Evolutionary conservation across 257 asterid species (phyloP).

Genomic region (Solanum bukasovii): DNA sequence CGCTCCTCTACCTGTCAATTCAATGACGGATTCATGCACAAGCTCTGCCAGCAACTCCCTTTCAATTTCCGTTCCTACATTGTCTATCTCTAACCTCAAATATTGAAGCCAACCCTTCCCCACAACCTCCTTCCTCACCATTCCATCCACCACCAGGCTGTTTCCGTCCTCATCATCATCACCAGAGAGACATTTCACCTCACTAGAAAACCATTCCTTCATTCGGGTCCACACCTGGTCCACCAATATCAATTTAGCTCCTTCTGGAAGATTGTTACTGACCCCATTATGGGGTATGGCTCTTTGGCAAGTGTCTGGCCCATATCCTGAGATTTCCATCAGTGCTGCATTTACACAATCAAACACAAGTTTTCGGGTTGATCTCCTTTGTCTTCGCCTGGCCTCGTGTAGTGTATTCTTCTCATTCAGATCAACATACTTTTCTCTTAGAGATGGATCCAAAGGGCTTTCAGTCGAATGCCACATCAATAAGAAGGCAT

Average conservation of each 20-base stretch:
- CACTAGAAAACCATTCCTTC: constrained; percentile 55
- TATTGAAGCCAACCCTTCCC: constrained; percentile 61
- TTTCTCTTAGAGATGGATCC: constrained; percentile 71
- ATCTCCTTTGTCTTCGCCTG: constrained; percentile 54
- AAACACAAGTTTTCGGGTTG: constrained; percentile 69
- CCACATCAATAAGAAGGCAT: constrained; percentile 45
- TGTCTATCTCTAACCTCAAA: constrained; percentile 43
- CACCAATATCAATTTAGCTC: constrained; percentile 16
- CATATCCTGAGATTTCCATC: constrained; percentile 49
- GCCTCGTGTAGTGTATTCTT: constrained; percentile 55
- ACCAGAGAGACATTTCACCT: constrained; percentile 14
- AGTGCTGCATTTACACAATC: constrained; percentile 66
- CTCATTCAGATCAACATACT: constrained; percentile 35
- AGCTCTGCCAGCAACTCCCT: constrained; percentile 62
- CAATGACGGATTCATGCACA: constrained; percentile 50
- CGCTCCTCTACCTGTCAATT: constrained; percentile 36
- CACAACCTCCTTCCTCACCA: constrained; percentile 60
- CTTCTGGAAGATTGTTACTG: constrained; percentile 6
- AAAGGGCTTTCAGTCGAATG: constrained; percentile 74
- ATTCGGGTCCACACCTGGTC: constrained; percentile 64
- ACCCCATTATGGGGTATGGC: constrained; percentile 18
- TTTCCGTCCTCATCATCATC: constrained; percentile 41
- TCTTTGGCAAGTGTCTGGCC: constrained; percentile 30
- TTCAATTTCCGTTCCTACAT: constrained; percentile 58
- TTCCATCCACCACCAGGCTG: constrained; percentile 52